Conservation (phyloP, 768 basidiomycete species). For the Xerocomus brunneocitrinus region DNA sequence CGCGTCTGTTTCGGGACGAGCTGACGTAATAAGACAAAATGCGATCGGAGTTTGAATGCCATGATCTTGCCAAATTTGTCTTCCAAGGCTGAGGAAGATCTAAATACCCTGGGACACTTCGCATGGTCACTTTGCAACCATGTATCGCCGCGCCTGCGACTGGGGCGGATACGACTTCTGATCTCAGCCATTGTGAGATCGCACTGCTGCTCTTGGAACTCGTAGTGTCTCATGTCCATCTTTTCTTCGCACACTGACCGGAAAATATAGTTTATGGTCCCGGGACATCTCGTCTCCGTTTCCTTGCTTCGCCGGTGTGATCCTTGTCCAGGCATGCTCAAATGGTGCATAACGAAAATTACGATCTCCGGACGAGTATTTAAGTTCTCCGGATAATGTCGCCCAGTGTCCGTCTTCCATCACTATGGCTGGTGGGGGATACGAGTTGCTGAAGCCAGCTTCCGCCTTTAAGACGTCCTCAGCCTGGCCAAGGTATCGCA, state of each 20-base stretch:
- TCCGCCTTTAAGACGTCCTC: background rate
- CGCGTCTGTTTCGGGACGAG: background rate
- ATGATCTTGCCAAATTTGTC: background rate
- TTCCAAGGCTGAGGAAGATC: background rate
- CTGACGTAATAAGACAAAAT: background rate
- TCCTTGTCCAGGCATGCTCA: background rate
- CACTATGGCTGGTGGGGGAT: slow-evolving; percentile 18
- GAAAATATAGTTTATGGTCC: background rate
- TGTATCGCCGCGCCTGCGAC: background rate
- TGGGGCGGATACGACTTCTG: background rate
- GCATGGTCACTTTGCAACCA: background rate
- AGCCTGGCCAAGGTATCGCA: slow-evolving; percentile 8
- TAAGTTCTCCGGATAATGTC: background rate
- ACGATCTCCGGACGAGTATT: background rate
- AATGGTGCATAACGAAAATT: background rate
- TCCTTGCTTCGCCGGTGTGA: background rate
- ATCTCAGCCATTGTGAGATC: background rate
- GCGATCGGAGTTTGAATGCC: background rate
- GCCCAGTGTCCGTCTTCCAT: background rate
- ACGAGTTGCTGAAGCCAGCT: slow-evolving; percentile 14
- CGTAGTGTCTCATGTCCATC: background rate
- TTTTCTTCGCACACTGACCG: background rate
- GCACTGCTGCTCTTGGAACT: background rate
- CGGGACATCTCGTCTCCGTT: background rate
- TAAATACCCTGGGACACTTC: background rate